Evolutionary conservation across 1,284 basidiomycete species (phyloP).

Genomic region (Ceraceosorus bombacis): DNA sequence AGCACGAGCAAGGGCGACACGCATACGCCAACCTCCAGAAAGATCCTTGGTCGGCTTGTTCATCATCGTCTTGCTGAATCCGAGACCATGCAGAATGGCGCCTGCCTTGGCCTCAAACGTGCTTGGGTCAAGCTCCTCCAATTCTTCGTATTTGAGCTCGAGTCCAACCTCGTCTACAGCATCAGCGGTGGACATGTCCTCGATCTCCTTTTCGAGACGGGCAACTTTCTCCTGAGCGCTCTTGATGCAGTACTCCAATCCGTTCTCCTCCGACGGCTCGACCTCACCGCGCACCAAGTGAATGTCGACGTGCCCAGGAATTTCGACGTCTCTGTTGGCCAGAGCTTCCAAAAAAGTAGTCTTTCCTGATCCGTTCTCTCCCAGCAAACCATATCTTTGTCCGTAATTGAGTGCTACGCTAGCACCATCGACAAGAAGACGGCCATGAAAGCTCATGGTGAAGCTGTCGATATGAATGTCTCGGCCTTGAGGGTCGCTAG

Average conservation of each 20-base stretch:
- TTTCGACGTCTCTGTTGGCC: conserved; percentile 65
- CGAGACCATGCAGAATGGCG: conserved; percentile 91
- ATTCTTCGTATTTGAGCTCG: conserved; percentile 87
- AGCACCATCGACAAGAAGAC: conserved; percentile 82
- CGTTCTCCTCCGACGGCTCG: conserved; percentile 91
- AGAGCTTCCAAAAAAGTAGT: conserved; percentile 55
- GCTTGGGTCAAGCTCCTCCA: conserved; percentile 89
- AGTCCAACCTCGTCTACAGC: conserved; percentile 76
- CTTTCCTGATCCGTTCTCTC: conserved; percentile 97
- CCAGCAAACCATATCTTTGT: conserved; percentile 81
- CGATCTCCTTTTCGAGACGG: conserved; percentile 87
- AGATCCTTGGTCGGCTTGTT: conserved; percentile 93
- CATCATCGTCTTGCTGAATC: conserved; percentile 89
- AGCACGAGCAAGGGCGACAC: conserved; percentile 89
- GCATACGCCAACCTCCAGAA: conserved; percentile 98
- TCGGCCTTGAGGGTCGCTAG: conserved; percentile 81
- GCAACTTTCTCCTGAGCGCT: conserved; percentile 92
- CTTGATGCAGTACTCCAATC: conserved; percentile 87
- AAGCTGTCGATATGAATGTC: conserved; percentile 97
- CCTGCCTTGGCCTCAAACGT: conserved; percentile 96
- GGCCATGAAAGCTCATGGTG: conserved; percentile 94
- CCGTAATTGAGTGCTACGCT: conserved; percentile 91
- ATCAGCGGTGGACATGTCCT: conserved; percentile 83
- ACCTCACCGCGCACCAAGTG: conserved; percentile 93
- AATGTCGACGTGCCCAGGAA: conserved; percentile 89